Base-by-base conservation (phyloP, 306 rosid genomes). In the Canavalia gladiata region DNA sequence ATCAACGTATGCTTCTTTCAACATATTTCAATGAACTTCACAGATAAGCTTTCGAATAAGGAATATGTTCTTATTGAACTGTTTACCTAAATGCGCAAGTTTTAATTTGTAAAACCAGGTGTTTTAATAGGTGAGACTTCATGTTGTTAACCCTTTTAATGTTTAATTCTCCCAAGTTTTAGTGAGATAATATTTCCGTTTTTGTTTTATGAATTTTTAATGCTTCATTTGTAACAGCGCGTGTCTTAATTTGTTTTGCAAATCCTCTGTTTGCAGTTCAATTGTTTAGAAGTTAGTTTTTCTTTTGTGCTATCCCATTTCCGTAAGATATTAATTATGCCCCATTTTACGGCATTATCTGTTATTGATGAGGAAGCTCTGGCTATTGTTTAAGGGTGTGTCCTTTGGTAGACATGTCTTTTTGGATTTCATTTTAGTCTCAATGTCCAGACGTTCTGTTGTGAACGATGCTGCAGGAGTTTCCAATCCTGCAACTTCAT, bases 271-370 rank as follows among this genome's bases (percentile, higher is more conserved):
- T n/a, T 39, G 54, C 46, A 11, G 33, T 56, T 55, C 18, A 9
- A 35, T 73, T 77, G 56, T 39, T 73, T 47, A 0, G 29, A 25
- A 6, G 43, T 28, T 71, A 71, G 43, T 18, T 39, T 28, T 49
- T 65, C 41, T 45, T 29, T 28, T 7, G 37, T 1, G 11, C 13
- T 18, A 7, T n/a, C 8, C 74, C 12, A 11, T 66, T 67, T 50
- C 8, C 7, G n/a, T 72, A 29, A 49, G 37, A 67, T 68, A 52
- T 2, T 0, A 34, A 18, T 18, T 18, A 18, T 74, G 57, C 49
- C 54, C n/a, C 80, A 65, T 77, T 66, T 33, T 56, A 72, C 74
- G 42, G 50, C 65, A 41, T 77, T 67, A 55, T 63, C 75, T 72
- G 46, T 54, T 58, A 12, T 49, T 57, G 5, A 60, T 39, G 64